A percentile compares a stretch with the other conserved stretches of the same genome.
Evolutionary conservation across 2,329 filamentous ascomycete species (phyloP).

Genomic region (Scortechinia acanthostroma): DNA sequence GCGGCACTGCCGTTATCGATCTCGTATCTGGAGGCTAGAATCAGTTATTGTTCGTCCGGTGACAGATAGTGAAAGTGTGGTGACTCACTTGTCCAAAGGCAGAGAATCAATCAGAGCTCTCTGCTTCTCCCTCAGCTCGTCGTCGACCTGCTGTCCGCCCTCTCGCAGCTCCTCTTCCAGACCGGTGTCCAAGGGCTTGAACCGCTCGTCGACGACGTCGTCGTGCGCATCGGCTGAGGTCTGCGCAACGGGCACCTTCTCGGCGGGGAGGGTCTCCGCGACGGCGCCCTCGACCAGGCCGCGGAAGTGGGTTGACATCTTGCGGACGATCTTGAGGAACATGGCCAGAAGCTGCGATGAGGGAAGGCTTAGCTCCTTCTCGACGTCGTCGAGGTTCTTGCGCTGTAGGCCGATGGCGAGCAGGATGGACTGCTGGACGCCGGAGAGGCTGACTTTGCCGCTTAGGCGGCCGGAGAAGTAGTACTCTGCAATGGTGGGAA

Average conservation of each 20-base stretch:
- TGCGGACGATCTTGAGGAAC: conserved; percentile 93
- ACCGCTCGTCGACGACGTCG: conserved; percentile 57
- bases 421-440: conserved; percentile 80
- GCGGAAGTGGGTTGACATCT: conserved; percentile 74
- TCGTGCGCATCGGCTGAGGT: conserved; percentile 60
- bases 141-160: conserved; percentile 70
- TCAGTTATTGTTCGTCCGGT: conserved; percentile 6
- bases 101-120: conserved; percentile 83
- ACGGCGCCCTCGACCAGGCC: conserved; percentile 69
- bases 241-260: conserved; percentile 48
- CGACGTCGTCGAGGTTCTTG: conserved; percentile 75
- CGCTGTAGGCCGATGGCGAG: conserved; percentile 86
- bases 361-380: conserved; percentile 70
- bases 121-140: conserved; percentile 70
- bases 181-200: conserved; percentile 62
- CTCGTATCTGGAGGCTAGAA: conserved; percentile 42
- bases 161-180: conserved; percentile 80
- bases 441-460: conserved; percentile 61
- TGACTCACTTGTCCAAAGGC: conserved; percentile 73
- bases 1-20: conserved; percentile 53
- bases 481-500: conserved; percentile 73
- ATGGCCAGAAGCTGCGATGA: conserved; percentile 81
- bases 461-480: conserved; percentile 79
- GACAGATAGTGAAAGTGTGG: not conserved
- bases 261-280: conserved; percentile 55